phyloP scores from a whole-genome alignment of 768 basidiomycete species.

The Tremella yokohamensis region DNA sequence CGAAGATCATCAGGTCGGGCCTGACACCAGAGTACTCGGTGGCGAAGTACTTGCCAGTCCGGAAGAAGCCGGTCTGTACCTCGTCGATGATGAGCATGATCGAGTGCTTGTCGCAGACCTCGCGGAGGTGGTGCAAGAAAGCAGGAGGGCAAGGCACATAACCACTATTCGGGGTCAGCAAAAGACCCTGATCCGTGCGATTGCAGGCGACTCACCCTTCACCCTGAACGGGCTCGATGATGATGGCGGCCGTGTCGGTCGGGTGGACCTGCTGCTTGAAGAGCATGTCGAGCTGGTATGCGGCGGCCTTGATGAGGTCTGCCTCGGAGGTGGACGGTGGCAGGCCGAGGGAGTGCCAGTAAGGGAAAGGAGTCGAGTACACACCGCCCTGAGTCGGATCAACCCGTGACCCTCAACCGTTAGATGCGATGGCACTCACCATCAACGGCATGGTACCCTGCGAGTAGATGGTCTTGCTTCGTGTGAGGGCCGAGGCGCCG shows the following conservation, averaged over 20 bases:
- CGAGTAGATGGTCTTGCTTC: constrained; percentile 86
- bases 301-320: constrained; percentile 61
- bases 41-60: constrained; percentile 65
- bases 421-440: constrained; percentile 56
- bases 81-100: constrained; percentile 63
- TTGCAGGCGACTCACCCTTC: constrained; percentile 59
- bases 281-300: constrained; percentile 78
- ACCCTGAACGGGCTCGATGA: constrained; percentile 88
- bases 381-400: constrained; percentile 51
- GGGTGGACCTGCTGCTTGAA: constrained; percentile 76
- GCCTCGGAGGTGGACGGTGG: constrained; percentile 59
- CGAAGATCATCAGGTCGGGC: constrained; percentile 84
- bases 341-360: constrained; percentile 79
- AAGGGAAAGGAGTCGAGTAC: constrained; percentile 78
- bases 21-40: constrained; percentile 73
- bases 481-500: constrained; percentile 90
- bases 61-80: constrained; percentile 77
- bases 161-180: constrained; percentile 53
- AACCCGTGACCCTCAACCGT: constrained; percentile 55
- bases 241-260: constrained; percentile 82
- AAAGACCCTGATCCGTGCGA: background rate
- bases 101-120: constrained; percentile 79
- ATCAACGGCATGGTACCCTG: constrained; percentile 75
- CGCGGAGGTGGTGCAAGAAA: constrained; percentile 74
- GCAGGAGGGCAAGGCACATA: constrained; percentile 81